Evolutionary conservation across 192 early-diverging fungal genomes (phyloP).

Genomic region (Coemansia brasiliensis): DNA sequence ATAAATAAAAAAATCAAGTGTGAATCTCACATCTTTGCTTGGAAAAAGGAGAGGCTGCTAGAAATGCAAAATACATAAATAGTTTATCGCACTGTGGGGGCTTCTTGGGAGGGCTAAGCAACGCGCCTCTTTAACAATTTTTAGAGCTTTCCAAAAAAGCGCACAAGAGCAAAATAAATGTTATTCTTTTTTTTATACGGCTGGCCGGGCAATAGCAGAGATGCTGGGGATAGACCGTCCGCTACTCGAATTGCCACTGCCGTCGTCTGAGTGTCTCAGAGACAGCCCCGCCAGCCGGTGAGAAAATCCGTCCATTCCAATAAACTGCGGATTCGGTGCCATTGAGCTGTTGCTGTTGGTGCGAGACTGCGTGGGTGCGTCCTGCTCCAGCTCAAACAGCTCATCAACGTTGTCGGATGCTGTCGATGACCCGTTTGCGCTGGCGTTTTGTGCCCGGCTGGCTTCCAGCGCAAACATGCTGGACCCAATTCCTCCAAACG

Average conservation of each 20-base stretch:
- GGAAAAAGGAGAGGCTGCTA: too few species aligned
- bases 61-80: too few species aligned
- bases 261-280: constrained; percentile 14
- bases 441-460: constrained; percentile 7
- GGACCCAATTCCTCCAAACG: constrained; percentile 13
- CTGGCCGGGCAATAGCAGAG: constrained; percentile 39
- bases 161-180: not conserved
- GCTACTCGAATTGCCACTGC: not conserved
- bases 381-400: constrained; percentile 52
- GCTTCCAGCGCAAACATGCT: constrained; percentile 15
- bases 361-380: constrained; percentile 11
- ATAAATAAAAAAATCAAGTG: too few species aligned
- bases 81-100: too few species aligned
- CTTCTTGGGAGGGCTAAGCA: too few species aligned
- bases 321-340: constrained; percentile 39
- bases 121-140: too few species aligned
- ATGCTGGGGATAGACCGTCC: constrained; percentile 19
- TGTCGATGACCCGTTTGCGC: constrained; percentile 35
- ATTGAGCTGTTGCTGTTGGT: constrained; percentile 7
- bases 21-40: too few species aligned
- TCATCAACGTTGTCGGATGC: constrained; percentile 46
- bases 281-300: constrained; percentile 40
- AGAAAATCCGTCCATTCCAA: constrained; percentile 42
- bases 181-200: not conserved
- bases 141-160: too few species aligned